Evolutionary conservation across 768 basidiomycete genomes (phyloP).

Genomic region (Hypholoma fasciculare): DNA sequence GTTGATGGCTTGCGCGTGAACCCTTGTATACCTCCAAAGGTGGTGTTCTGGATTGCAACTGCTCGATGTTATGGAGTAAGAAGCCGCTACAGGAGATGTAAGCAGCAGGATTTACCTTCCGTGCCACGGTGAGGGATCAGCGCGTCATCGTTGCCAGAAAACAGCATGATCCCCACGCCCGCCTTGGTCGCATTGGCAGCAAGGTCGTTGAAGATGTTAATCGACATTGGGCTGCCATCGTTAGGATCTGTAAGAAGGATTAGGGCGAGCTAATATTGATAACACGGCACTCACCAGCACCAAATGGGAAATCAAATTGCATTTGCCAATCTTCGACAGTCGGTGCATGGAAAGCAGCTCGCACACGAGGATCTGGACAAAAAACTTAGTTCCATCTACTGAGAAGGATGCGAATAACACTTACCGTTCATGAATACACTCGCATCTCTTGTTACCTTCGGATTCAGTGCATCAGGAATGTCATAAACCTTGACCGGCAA

Average conservation of each 20-base stretch:
- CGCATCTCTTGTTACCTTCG: constrained; percentile 49
- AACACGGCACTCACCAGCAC: constrained; percentile 23
- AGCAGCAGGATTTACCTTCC: constrained; percentile 43
- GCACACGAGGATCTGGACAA: constrained; percentile 48
- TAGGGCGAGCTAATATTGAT: neutral
- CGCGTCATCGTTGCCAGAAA: constrained; percentile 70
- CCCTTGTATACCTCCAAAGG: constrained; percentile 76
- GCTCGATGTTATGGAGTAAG: constrained; percentile 4
- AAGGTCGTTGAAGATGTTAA: constrained; percentile 64
- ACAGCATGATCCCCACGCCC: constrained; percentile 54
- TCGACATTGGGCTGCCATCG: constrained; percentile 42
- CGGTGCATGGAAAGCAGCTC: constrained; percentile 68
- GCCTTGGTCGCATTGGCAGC: constrained; percentile 61
- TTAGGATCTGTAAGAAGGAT: constrained; percentile 9
- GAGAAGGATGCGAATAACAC: constrained; percentile 5
- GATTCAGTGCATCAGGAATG: constrained; percentile 55
- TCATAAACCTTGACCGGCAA: constrained; percentile 42
- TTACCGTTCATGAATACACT: constrained; percentile 64
- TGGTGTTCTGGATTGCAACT: constrained; percentile 77
- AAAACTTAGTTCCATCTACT: neutral
- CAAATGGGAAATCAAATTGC: constrained; percentile 37
- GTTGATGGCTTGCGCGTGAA: constrained; percentile 71
- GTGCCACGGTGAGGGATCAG: constrained; percentile 64
- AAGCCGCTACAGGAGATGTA: constrained; percentile 4
- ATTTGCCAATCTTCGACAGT: constrained; percentile 50